Conservation (phyloP, 768 basidiomycete species). For the Asterophora parasitica region DNA sequence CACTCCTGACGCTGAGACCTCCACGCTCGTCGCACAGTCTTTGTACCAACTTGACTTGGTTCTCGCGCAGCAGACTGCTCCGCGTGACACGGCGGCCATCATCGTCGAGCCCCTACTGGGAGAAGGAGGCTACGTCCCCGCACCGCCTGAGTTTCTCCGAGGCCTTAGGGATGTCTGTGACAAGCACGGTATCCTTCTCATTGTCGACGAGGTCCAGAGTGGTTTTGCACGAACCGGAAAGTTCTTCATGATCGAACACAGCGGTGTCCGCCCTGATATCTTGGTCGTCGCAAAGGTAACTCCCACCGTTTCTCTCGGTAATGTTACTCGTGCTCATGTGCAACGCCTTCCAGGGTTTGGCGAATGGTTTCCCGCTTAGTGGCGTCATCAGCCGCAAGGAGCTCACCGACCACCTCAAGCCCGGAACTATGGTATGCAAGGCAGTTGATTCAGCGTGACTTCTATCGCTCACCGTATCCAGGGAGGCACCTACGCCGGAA, state of each 20-base stretch:
- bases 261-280: conserved; percentile 84
- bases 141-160: conserved; percentile 72
- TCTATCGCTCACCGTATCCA: conserved; percentile 18
- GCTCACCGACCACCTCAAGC: conserved; percentile 70
- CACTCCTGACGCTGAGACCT: conserved; percentile 47
- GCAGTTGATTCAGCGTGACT: neutral
- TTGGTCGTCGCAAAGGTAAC: conserved; percentile 82
- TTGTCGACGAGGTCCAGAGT: conserved; percentile 84
- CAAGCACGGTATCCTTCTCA: conserved; percentile 77
- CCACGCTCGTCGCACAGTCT: conserved; percentile 55
- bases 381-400: conserved; percentile 79
- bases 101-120: conserved; percentile 91
- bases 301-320: neutral
- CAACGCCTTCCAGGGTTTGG: conserved; percentile 52
- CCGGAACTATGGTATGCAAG: conserved; percentile 69
- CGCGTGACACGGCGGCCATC: conserved; percentile 88
- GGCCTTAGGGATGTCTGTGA: conserved; percentile 86
- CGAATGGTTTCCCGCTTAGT: conserved; percentile 92
- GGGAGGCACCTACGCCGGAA: conserved; percentile 92
- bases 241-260: conserved; percentile 78
- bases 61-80: conserved; percentile 70
- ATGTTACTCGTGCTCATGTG: neutral
- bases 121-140: conserved; percentile 93
- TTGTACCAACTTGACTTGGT: conserved; percentile 82
- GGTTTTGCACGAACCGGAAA: conserved; percentile 88